Percentiles rank a stretch among this genome's conserved stretches.
Evolutionary conservation across 1,284 basidiomycete genomes (phyloP).

Genomic region (Afroboletus lepidellus): DNA sequence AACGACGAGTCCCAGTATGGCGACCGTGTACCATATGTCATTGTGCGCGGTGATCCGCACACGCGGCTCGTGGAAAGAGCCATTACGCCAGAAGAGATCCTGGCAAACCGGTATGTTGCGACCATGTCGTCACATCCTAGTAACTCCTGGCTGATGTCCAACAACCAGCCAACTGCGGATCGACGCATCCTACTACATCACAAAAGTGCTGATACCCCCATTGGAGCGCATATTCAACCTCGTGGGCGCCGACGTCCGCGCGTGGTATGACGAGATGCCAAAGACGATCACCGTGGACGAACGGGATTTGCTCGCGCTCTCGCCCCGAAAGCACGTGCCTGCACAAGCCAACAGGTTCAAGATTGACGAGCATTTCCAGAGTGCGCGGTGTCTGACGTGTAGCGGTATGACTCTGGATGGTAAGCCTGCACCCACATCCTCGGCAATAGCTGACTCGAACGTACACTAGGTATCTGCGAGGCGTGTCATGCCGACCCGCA

Average conservation of each 20-base stretch:
- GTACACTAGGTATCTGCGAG: constrained; percentile 62
- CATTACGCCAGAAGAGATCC: constrained; percentile 74
- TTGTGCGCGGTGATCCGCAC: constrained; percentile 66
- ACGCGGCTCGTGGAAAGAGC: constrained; percentile 81
- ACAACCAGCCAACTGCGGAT: constrained; percentile 20
- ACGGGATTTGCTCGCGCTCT: constrained; percentile 28
- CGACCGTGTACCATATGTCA: constrained; percentile 91
- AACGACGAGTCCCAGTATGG: constrained; percentile 88
- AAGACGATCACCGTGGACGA: constrained; percentile 40
- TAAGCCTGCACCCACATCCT: no score
- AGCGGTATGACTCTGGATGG: constrained; percentile 55
- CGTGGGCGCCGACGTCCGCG: constrained; percentile 83
- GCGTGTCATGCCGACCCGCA: constrained; percentile 56
- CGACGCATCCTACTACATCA: constrained; percentile 79
- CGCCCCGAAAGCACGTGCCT: constrained; percentile 48
- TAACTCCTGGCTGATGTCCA: not conserved
- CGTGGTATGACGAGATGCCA: constrained; percentile 92
- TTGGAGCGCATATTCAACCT: constrained; percentile 90
- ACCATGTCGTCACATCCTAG: no score
- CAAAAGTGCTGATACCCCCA: constrained; percentile 84
- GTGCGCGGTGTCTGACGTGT: constrained; percentile 71
- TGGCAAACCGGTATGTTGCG: constrained; percentile 61
- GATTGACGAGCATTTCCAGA: constrained; percentile 79
- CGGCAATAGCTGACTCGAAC: no score
- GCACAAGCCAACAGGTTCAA: constrained; percentile 39